Conservation (phyloP, 805 yeast species). For the Peterozyma toletana region DNA sequence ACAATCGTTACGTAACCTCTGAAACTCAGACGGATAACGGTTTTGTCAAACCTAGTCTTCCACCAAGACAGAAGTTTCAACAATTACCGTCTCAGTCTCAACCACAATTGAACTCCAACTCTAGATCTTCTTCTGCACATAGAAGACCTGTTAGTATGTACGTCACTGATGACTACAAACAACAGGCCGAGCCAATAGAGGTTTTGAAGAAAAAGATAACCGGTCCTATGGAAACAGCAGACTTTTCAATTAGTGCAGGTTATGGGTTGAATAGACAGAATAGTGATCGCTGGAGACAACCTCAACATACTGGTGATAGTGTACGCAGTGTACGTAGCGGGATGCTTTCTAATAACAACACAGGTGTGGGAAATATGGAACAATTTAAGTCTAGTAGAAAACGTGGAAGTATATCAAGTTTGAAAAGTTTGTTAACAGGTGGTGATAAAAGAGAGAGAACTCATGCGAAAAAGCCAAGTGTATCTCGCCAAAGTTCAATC, state of each 20-base stretch:
- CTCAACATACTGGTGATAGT: conserved; percentile 24
- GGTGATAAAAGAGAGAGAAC: conserved; percentile 18
- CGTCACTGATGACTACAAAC: conserved; percentile 10
- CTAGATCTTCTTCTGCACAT: conserved; percentile 1
- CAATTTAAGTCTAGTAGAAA: conserved; percentile 14
- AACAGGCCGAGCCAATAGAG: conserved; percentile 5
- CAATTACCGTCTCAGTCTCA: not conserved
- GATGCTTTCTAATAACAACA: not conserved
- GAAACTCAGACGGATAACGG: not conserved
- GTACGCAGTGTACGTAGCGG: conserved; percentile 16
- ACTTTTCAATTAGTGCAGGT: conserved; percentile 28
- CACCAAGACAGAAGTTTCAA: not conserved
- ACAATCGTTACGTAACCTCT: not conserved
- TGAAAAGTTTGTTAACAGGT: conserved; percentile 27
- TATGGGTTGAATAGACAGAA: conserved; percentile 28
- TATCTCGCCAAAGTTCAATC: conserved; percentile 7
- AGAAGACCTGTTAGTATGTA: conserved; percentile 30
- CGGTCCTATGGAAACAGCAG: conserved; percentile 18
- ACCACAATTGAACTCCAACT: not conserved
- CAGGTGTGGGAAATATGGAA: conserved; percentile 7
- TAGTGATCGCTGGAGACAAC: conserved; percentile 21
- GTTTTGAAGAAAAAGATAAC: conserved; percentile 6
- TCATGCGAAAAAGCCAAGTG: conserved; percentile 1
- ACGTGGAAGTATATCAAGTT: conserved; percentile 25
- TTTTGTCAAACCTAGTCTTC: not conserved